These are phyloP conservation scores for Trichosanthes truncata DNA, from an alignment of 306 rosid genomes.

Conservation along the genomic window DNA sequence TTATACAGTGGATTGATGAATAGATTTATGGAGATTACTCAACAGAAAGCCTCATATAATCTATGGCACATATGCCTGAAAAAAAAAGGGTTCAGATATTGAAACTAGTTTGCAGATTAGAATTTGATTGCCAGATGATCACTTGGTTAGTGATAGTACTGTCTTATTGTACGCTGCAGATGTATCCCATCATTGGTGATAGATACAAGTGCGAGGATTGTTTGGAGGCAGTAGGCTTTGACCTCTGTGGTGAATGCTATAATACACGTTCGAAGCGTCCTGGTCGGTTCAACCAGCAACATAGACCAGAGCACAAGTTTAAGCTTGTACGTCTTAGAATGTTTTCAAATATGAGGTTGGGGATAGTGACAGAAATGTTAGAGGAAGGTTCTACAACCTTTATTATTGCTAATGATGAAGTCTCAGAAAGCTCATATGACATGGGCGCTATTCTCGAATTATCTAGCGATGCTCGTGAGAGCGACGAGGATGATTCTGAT, in stretches of 20 bases:
- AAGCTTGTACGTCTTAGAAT: constrained; percentile 1
- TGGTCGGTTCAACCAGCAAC: constrained; percentile 91
- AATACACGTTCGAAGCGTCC: constrained; percentile 59
- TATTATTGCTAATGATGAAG: constrained; percentile 9
- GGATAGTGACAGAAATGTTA: constrained; percentile 21
- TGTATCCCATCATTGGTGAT: constrained; percentile 59
- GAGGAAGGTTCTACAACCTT: constrained; percentile 22
- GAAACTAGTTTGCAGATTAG: neutral
- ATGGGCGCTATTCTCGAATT: constrained; percentile 9
- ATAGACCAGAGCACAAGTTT: constrained; percentile 65
- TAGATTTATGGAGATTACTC: neutral
- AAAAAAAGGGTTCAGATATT: neutral
- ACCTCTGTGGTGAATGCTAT: constrained; percentile 71
- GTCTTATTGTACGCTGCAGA: constrained; percentile 25
- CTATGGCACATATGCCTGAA: neutral
- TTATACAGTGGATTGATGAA: neutral
- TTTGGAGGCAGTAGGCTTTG: constrained; percentile 50
- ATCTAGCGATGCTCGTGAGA: constrained; percentile 20
- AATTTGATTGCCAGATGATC: neutral
- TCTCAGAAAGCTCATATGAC: constrained; percentile 25
- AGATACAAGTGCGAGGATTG: constrained; percentile 74
- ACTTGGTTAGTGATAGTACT: neutral
- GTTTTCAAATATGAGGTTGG: constrained; percentile 1
- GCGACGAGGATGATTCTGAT: neutral
- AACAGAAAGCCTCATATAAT: neutral